These are phyloP conservation scores for Coemansia sp. DNA, from an alignment of 192 early-diverging fungal genomes.

Conservation along the genomic window DNA sequence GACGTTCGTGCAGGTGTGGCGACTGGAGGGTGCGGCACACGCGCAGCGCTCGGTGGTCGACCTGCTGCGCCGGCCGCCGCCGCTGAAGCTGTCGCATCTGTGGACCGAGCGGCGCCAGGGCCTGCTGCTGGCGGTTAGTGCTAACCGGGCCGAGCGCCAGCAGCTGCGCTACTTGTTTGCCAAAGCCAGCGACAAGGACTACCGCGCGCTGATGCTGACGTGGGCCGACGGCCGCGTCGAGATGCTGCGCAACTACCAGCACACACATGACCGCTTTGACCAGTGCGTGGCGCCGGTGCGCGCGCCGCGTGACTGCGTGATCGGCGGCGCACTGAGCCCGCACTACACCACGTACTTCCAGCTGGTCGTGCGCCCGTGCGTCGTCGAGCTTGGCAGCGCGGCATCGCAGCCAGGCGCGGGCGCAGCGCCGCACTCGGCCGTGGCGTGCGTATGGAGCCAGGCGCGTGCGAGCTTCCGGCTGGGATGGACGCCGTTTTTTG, in stretches of 20 bases:
- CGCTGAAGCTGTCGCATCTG: constrained; percentile 37
- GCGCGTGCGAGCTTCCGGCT: constrained; percentile 42
- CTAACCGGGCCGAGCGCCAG: constrained; percentile 55
- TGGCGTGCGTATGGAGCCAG: constrained; percentile 44
- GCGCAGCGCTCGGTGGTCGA: constrained; percentile 42
- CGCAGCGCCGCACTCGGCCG: constrained; percentile 13
- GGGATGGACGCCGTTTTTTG: constrained; percentile 53
- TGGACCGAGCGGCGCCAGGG: constrained; percentile 46
- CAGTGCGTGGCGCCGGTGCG: constrained; percentile 30
- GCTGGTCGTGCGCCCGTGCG: constrained; percentile 33
- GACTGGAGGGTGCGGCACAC: constrained; percentile 45
- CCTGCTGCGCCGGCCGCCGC: constrained; percentile 36
- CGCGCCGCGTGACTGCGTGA: constrained; percentile 27
- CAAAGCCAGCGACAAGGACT: constrained; percentile 47
- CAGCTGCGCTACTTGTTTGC: constrained; percentile 56
- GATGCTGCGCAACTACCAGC: constrained; percentile 52
- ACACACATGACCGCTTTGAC: constrained; percentile 27
- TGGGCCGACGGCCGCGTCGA: constrained; percentile 52
- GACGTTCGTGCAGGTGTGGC: constrained; percentile 49
- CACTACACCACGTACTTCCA: constrained; percentile 52
- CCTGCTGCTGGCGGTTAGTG: constrained; percentile 41
- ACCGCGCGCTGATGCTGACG: constrained; percentile 53
- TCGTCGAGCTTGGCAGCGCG: constrained; percentile 29
- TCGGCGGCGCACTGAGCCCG: constrained; percentile 49
- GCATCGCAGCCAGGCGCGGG: neutral